Conservation (phyloP, 169 alveolate species). For the Eimeria acervulina region DNA sequence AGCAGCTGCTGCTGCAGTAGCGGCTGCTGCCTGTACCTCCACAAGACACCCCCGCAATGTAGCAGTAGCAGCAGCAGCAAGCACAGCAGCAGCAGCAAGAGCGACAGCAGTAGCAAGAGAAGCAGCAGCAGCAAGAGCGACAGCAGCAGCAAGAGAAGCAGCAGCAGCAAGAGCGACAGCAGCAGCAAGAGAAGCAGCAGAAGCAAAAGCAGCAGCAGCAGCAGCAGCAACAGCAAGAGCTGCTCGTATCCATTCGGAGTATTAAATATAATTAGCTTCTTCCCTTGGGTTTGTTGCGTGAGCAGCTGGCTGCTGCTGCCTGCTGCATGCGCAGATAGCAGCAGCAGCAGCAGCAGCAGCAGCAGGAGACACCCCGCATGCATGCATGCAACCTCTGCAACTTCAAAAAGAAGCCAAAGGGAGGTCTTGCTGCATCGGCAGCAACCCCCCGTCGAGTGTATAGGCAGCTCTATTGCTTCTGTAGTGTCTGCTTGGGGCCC, state of each 20-base stretch:
- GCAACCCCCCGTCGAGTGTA: conserved; percentile 3
- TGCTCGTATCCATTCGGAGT: background rate
- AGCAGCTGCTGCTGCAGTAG: background rate
- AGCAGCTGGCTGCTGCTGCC: background rate
- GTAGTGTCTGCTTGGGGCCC: conserved; percentile 1
- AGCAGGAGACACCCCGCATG: conserved; percentile 43
- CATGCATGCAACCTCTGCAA: background rate
- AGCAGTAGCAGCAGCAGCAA: no score
- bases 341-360: conserved; percentile 36
- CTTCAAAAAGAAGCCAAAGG: background rate
- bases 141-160: background rate
- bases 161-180: background rate
- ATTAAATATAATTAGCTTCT: background rate
- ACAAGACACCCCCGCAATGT: no score
- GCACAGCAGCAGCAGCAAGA: no score
- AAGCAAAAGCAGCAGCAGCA: background rate
- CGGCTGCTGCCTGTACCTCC: background rate
- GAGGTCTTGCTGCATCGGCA: conserved; percentile 44
- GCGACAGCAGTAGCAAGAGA: no score
- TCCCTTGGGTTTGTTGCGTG: background rate
- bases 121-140: no score
- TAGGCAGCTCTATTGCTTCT: background rate
- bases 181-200: background rate
- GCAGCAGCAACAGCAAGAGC: conserved; percentile 23
- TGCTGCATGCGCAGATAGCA: no score